Evolutionary conservation across 768 basidiomycete genomes (phyloP), one percentile per base, ranked within the genome.

Genomic region (Trametopsis cervina): DNA sequence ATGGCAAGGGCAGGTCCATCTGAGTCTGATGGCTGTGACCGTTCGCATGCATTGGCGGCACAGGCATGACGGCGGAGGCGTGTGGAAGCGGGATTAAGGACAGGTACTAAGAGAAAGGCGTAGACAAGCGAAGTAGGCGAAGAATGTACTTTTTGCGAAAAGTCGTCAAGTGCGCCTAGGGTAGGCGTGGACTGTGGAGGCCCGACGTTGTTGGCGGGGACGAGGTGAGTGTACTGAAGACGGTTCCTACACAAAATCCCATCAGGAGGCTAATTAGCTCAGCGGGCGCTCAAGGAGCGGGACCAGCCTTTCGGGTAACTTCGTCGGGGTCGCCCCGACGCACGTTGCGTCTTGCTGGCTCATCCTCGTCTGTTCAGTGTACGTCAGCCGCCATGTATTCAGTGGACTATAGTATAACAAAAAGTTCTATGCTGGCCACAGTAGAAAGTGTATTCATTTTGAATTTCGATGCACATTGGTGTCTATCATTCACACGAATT

Each of bases 141-240:
- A 21, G 46, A 47, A 39, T 47, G 39, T 47, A 47, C 46, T 47
- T 46, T 46, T 47, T 47, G n/a, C 39, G n/a, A 33, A 40, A 29
- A 29, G 23, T 41, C 46, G 25, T 33, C 20, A 29, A 37, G 37
- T 22, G 4, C 27, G 38, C 46, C 46, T 40, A 25, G 38, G 21
- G 39, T 27, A 29, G 29, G 29, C 29, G 29, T 7, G n/a, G 29
- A 37, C 38, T n/a, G 46, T n/a, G 25, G 21, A 25, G 33, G 22
- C 25, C 40, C 37, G 39, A 40, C 46, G 46, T 25, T 40, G 46
- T 25, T 40, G 38, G 38, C 25, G 21, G 39, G 46, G 20, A 33
- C 29, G 29, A 33, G 29, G 29, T 7, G 15, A 15, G 29, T 33
- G 29, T 33, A 33, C 29, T 33, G 29, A 33, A 15, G 15, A 15